Conservation (phyloP, 83 land plant species). For the Thuja plicata region DNA sequence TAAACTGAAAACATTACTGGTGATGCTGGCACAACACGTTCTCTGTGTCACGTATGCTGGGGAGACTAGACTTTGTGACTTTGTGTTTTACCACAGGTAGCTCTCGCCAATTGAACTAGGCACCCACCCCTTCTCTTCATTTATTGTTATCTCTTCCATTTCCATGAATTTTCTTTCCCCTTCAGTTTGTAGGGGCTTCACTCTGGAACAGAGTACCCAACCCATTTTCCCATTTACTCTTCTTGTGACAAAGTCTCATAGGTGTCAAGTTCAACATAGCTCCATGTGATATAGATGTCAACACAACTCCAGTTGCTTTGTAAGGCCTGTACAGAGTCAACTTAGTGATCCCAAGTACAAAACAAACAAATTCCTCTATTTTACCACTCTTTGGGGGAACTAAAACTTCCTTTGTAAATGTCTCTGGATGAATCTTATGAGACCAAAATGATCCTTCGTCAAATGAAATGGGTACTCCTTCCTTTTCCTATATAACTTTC, state of each 20-base stretch:
- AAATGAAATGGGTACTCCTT: no score
- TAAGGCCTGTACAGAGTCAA: not conserved
- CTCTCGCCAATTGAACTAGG: no score
- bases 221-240: not conserved
- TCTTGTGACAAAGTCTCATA: not conserved
- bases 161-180: not conserved
- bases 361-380: not conserved
- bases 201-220: not conserved
- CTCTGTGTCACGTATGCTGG: no score
- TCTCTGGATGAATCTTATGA: not conserved
- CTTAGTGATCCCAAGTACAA: not conserved
- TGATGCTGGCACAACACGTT: no score
- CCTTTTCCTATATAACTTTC: not conserved
- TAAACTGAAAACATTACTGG: no score
- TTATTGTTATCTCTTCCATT: not conserved
- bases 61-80: no score
- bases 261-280: not conserved
- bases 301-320: not conserved
- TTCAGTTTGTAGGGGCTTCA: not conserved
- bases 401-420: no score
- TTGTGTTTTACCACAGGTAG: no score
- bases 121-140: no score
- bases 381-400: no score
- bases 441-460: not conserved
- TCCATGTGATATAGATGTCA: not conserved